phyloP scores from a whole-genome alignment of 495 filamentous ascomycete species.

The Aspergillus leporis region DNA sequence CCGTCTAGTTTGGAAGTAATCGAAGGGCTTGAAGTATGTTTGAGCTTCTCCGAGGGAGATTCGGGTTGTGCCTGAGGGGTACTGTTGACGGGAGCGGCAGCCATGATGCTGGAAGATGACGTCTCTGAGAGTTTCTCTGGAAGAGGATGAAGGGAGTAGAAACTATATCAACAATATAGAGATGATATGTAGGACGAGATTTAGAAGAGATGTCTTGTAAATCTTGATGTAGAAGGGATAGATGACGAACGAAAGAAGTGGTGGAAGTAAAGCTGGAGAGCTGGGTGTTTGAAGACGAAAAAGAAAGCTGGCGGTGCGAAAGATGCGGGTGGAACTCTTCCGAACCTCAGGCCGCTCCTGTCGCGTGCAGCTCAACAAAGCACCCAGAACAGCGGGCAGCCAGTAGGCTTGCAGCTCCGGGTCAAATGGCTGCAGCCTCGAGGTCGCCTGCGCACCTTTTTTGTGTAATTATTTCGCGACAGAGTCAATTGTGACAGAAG shows the following conservation, averaged over 20 bases:
- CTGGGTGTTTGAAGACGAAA: conserved; percentile 17
- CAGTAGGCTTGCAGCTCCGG: conserved; percentile 1
- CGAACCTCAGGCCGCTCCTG: conserved; percentile 34
- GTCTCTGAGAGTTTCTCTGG: conserved; percentile 25
- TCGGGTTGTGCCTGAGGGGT: conserved; percentile 29
- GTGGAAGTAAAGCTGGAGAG: conserved; percentile 13
- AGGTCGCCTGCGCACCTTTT: neutral
- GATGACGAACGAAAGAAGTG: neutral
- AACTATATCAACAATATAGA: neutral
- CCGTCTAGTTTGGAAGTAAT: conserved; percentile 30
- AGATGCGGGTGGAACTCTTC: conserved; percentile 43
- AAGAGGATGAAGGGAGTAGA: conserved; percentile 11
- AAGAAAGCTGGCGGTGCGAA: conserved; percentile 17
- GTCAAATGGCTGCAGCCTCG: neutral
- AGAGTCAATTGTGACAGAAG: neutral
- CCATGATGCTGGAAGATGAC: conserved; percentile 38
- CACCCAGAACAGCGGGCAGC: conserved; percentile 9
- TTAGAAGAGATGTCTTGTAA: neutral
- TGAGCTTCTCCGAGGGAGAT: conserved; percentile 44
- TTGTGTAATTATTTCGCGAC: neutral
- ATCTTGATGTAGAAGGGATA: neutral
- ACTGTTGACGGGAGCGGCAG: conserved; percentile 34
- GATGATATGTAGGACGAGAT: too few species aligned
- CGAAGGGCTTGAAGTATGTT: conserved; percentile 33
- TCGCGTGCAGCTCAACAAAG: conserved; percentile 21